Percentiles rank a stretch among this genome's conserved stretches.
Conservation (phyloP, 768 basidiomycete genomes). For the Rhizopogon vulgaris region DNA sequence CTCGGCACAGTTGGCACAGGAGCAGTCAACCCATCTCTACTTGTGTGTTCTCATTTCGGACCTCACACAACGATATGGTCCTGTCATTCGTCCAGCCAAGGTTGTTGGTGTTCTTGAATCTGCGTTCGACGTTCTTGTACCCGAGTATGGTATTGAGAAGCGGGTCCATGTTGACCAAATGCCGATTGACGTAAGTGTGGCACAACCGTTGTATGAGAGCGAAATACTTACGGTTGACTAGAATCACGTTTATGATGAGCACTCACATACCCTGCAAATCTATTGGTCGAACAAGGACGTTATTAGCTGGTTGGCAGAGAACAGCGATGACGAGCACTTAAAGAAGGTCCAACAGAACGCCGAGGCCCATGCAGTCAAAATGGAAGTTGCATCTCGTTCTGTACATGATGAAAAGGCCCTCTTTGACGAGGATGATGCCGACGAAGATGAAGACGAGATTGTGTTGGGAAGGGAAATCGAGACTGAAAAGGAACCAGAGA, state of each 20-base stretch:
- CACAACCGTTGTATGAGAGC: neutral
- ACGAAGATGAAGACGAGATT: conserved; percentile 76
- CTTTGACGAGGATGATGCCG: conserved; percentile 82
- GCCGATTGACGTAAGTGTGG: conserved; percentile 80
- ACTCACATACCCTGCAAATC: conserved; percentile 84
- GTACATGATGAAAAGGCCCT: conserved; percentile 83
- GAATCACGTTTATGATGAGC: conserved; percentile 97
- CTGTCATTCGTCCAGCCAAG: conserved; percentile 91
- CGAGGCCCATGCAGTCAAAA: conserved; percentile 85
- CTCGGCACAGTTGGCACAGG: conserved; percentile 87
- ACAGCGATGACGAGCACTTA: conserved; percentile 93
- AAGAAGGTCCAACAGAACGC: conserved; percentile 92
- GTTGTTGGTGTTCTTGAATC: conserved; percentile 96
- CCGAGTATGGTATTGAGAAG: conserved; percentile 99
- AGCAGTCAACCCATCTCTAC: conserved; percentile 94
- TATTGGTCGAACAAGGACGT: conserved; percentile 97
- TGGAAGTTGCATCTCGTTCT: conserved; percentile 84
- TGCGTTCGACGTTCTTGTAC: conserved; percentile 93
- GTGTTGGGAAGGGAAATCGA: conserved; percentile 57
- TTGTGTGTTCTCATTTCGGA: conserved; percentile 93
- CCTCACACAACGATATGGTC: conserved; percentile 90
- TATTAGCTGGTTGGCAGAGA: conserved; percentile 90
- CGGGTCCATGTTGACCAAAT: conserved; percentile 98
- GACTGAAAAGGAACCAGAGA: conserved; percentile 40
- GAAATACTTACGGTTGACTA: conserved; percentile 27